Conservation (phyloP, 2,329 filamentous ascomycete species). For the Monosporascus sp. region DNA sequence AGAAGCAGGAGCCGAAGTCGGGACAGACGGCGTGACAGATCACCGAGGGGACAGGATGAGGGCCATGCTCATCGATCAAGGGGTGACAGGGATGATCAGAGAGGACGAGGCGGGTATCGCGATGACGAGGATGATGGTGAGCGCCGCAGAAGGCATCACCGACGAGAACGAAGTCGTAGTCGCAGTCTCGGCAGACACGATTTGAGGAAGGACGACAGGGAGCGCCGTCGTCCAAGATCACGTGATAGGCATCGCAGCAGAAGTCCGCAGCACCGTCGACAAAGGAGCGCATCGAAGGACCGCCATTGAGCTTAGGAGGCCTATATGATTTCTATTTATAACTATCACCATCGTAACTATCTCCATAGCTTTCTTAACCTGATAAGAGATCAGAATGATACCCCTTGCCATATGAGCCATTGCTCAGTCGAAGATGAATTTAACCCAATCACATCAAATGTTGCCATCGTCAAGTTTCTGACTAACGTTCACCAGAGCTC, state of each 20-base stretch:
- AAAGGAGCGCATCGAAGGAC: constrained; percentile 10
- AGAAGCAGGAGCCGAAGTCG: constrained; percentile 26
- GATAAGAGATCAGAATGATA: too few species aligned
- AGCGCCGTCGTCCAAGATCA: constrained; percentile 16
- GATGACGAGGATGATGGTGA: constrained; percentile 14
- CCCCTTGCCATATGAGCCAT: too few species aligned
- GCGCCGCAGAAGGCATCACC: constrained; percentile 10
- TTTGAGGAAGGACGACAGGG: constrained; percentile 12
- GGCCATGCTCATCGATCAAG: constrained; percentile 15
- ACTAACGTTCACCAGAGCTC: too few species aligned
- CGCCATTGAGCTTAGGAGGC: constrained; percentile 1
- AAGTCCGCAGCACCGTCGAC: constrained; percentile 15
- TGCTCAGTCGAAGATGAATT: too few species aligned
- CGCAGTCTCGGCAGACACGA: constrained; percentile 16
- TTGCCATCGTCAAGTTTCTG: too few species aligned
- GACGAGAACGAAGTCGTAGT: constrained; percentile 15
- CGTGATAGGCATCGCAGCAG: constrained; percentile 19
- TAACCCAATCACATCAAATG: too few species aligned
- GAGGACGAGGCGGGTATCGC: constrained; percentile 16
- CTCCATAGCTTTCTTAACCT: neutral
- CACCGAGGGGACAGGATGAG: constrained; percentile 20
- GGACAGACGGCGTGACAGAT: constrained; percentile 21
- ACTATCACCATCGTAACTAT: neutral
- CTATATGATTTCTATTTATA: neutral
- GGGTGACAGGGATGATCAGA: constrained; percentile 42